Evolutionary conservation across 2,329 filamentous ascomycete genomes (phyloP).

Genomic region (Penicillium frequentans): DNA sequence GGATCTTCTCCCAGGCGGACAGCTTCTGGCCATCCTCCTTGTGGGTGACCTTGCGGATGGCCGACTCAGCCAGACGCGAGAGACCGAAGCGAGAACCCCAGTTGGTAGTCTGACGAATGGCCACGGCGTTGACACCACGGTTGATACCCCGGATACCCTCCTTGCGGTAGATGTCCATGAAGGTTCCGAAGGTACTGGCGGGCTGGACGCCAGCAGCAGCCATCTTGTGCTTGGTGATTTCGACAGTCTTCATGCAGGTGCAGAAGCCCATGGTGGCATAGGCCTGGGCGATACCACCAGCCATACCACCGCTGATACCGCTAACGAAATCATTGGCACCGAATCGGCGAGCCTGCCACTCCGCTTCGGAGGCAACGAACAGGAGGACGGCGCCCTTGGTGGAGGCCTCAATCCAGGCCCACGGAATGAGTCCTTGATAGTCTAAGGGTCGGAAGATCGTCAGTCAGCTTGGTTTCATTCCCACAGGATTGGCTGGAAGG

Average conservation of each 20-base stretch:
- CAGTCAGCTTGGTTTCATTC: constrained; percentile 10
- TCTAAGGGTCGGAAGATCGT: constrained; percentile 54
- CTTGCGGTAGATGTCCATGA: constrained; percentile 93
- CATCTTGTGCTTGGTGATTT: constrained; percentile 98
- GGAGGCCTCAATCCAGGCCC: constrained; percentile 99
- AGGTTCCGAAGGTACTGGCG: constrained; percentile 88
- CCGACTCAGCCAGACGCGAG: constrained; percentile 83
- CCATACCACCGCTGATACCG: constrained; percentile 88
- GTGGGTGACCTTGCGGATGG: constrained; percentile 74
- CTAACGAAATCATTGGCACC: constrained; percentile 84
- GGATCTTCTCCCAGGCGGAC: constrained; percentile 78
- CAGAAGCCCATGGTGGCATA: constrained; percentile 99
- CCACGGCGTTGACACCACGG: constrained; percentile 97
- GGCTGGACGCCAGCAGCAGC: constrained; percentile 79
- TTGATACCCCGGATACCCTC: constrained; percentile 97
- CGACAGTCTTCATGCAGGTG: constrained; percentile 99
- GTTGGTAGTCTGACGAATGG: constrained; percentile 98
- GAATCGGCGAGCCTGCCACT: constrained; percentile 83
- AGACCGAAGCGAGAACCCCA: constrained; percentile 97
- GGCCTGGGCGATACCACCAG: constrained; percentile 92
- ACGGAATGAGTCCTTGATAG: constrained; percentile 99
- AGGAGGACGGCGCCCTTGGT: constrained; percentile 99
- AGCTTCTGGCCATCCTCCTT: constrained; percentile 83
- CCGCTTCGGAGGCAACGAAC: constrained; percentile 97
- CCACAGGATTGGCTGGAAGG: background rate